Evolutionary conservation across 164 flowering plant species (phyloP), one percentile per base, ranked within the genome.

Genomic region (Houttuynia cordata): DNA sequence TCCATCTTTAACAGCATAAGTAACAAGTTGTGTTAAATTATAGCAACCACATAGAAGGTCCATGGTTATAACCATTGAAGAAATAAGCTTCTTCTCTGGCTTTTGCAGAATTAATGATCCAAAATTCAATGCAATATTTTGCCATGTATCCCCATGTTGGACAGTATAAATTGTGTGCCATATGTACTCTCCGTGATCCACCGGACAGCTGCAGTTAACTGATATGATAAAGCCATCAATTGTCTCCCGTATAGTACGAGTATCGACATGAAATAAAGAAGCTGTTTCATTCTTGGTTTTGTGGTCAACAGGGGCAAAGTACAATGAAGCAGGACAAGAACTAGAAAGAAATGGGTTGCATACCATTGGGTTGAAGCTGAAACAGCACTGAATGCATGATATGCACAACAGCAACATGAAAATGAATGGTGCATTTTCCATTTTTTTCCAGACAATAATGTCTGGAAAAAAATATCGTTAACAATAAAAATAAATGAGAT

Each of bases 41-140:
- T 56, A 68, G 68, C 74, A 76, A 59, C 68, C 73, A 62, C 71
- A 76, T 7, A 70, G 59, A 40, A 68, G 51, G 56, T 73, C 73
- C 23, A 76, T 55, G 10, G 56, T 68, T 17, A 66, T 62, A 15
- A 15, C 67, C 37, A 20, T 69, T 24, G 59, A 54, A 19, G 57
- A 23, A 55, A 68, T 37, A 56, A 70, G 40, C 41, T 8, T 12
- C 54, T 68, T 68, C 8, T 63, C 62, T 10, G 64, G 70, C 23
- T 47, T 70, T 42, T 62, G 60, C 68, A 70, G 41, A 45, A 76
- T 65, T 37, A 70, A 63, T 40, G 70, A 70, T 18, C 70, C 76
- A 56, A 70, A 70, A 49, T 65, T 65, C n/a, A 54, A 57, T 8
- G 72, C 70, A 23, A 73, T 54, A 10, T 14, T 37, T 18, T 66